Base-by-base conservation (phyloP, 345 rosid genomes). In the Clarkia xantiana region DNA sequence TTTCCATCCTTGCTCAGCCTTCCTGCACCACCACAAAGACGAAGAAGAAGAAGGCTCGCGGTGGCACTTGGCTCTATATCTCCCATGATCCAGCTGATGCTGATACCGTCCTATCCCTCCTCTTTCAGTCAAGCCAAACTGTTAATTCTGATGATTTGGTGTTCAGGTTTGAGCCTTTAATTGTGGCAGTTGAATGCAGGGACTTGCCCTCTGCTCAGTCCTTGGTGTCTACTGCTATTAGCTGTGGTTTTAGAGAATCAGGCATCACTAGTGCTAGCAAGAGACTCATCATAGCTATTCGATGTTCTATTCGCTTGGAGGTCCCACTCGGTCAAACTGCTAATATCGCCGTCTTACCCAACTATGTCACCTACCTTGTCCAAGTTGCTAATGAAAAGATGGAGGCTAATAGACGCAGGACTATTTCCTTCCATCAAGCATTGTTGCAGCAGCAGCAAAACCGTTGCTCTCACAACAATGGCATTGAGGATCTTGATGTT, bases 131-230 rank as follows among this genome's bases (percentile, higher is more conserved):
- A 18, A 55, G 14, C 17, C 47, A 11, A 7, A 23, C 10, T 15
- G 18, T 57, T 38, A 19, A 60, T 44, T 64, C 49, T 3, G 61
- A 87, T 19, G 61, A 87, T 19, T 55, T 82, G 52, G 94, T 83
- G 18, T 74, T 90, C 64, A 64, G 95, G 44, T 86, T 90, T 46
- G 97, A 90, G 74, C 95, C 95, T 2, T 66, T 90, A 57, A 90
- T 86, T 47, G 52, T 90, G 17, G 97, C 94, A 0, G 76, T 90
- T 2, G 94, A 90, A 55, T 82, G 94, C 55, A 72, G 60, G 55
- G 91, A 81, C 56, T 29, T 90, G 15, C 57, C 45, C 10, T 72
- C 91, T 4, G 95, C 91, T 11, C 79, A 76, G 73, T 40, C 18
- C 53, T 65, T 86, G 48, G 97, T 90, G 48, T 75, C 95, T 0